Percentiles rank a stretch among this genome's conserved stretches.
Evolutionary conservation across 257 asterid genomes (phyloP).

Genomic region (Penstemon barbatus): DNA sequence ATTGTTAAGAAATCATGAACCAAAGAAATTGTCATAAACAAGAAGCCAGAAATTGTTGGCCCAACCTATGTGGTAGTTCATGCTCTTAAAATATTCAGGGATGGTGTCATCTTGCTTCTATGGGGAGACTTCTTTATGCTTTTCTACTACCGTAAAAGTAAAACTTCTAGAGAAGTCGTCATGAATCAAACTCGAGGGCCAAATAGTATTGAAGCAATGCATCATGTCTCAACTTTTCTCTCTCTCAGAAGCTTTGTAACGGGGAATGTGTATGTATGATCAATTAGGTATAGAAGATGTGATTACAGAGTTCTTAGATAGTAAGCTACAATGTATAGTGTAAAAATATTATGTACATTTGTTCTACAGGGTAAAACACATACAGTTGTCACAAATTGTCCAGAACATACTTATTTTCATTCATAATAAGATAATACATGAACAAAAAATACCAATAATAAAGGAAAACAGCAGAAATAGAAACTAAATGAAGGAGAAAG

Average conservation of each 20-base stretch:
- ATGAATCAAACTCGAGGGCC: conserved; percentile 38
- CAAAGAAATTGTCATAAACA: conserved; percentile 38
- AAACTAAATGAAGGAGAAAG: too few relatives aligned
- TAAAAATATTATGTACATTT: too few relatives aligned
- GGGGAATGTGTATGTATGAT: conserved; percentile 30
- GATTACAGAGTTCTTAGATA: not conserved
- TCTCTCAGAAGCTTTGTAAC: conserved; percentile 24
- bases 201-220: conserved; percentile 41
- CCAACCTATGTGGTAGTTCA: conserved; percentile 32
- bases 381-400: too few relatives aligned
- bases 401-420: too few relatives aligned
- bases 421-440: too few relatives aligned
- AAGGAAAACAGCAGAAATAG: too few relatives aligned
- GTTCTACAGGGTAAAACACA: too few relatives aligned
- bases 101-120: conserved; percentile 41
- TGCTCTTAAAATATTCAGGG: conserved; percentile 31
- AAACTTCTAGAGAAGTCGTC: conserved; percentile 26
- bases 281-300: not conserved
- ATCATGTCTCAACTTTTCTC: conserved; percentile 38
- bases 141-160: conserved; percentile 29
- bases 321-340: too few relatives aligned
- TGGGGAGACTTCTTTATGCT: conserved; percentile 43
- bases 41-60: conserved; percentile 28
- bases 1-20: conserved; percentile 38
- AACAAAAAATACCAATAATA: too few relatives aligned